Evolutionary conservation across 2,329 filamentous ascomycete species (phyloP), one percentile per base, ranked within the genome.

Genomic region (Lachnellula willkommii): DNA sequence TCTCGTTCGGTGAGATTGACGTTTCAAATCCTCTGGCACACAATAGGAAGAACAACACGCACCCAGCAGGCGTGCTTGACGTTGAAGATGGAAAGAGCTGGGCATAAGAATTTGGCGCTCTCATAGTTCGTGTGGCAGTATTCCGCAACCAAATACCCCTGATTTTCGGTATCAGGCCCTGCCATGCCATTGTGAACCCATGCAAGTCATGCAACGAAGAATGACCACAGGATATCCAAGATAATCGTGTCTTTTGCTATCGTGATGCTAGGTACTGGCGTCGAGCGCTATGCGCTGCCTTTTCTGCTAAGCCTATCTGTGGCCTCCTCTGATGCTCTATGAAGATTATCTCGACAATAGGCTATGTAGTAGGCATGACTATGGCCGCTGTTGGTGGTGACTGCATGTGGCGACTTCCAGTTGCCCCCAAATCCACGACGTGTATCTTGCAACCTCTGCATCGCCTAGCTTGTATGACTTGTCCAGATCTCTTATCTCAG

Each of bases 231-330:
- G 65, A 70, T 62, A 67, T 69, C 68, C 68, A 68, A 66, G 66
- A 70, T 69, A 69, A 68, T 69, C 66, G 73, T 74, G 71, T 75
- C 72, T 77, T 85, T 82, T 87, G 85, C 86, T 88, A 89, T 84
- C 84, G 81, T 84, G 80, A 82, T 83, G 82, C 84, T 88, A 88
- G 82, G 80, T 82, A 81, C 79, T 83, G 76, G 75, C 75, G 74
- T 77, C 73, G 77, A 78, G 79, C 77, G 78, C 79, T 81, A 81
- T 76, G 76, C 78, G 78, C 79, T 78, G 74, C 75, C 57, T 58
- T 54, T 60, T 74, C 74, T 75, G 77, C 74, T 80, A 79, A 78
- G 77, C 77, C 72, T 68, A 67, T 66, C 71, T 67, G 62, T 61
- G 60, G 61, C 63, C 64, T 61, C 56, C 60, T 61, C 60, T 67